These are phyloP conservation scores for Eimeria maxima DNA, from an alignment of 169 alveolate genomes.

Conservation along the genomic window DNA sequence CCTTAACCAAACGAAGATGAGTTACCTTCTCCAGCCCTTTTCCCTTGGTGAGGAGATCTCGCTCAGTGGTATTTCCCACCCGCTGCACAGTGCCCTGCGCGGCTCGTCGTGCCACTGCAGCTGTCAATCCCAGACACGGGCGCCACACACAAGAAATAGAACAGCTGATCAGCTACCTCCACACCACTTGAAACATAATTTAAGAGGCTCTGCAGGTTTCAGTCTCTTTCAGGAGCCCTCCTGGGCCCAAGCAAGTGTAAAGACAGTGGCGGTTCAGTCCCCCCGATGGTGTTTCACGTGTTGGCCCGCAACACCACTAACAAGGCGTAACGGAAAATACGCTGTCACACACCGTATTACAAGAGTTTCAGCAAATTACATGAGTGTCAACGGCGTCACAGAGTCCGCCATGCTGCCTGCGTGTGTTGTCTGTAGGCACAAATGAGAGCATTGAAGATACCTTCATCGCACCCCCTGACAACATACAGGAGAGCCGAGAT, in stretches of 20 bases:
- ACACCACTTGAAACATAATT: background rate
- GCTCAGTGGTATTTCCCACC: background rate
- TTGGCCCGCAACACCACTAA: background rate
- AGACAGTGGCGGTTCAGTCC: background rate
- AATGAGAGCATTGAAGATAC: constrained; percentile 62
- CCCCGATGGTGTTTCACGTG: background rate
- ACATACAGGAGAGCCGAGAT: constrained; percentile 59
- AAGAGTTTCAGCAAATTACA: background rate
- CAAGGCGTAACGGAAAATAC: background rate
- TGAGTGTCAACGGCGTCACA: background rate
- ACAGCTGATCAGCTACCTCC: background rate
- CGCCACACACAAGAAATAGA: background rate
- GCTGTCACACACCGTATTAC: background rate
- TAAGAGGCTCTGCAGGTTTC: background rate
- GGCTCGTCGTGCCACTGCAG: background rate
- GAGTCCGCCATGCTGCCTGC: background rate
- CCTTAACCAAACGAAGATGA: constrained; percentile 28
- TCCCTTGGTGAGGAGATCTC: constrained; percentile 26
- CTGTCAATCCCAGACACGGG: background rate
- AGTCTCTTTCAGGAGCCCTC: background rate
- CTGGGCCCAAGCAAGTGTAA: background rate
- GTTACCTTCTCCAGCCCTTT: constrained; percentile 38
- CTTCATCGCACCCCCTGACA: constrained; percentile 67
- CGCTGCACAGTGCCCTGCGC: background rate
- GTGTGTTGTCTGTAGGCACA: constrained; percentile 4